Conservation (phyloP, 371 early-diverging fungal genomes). For the Phascolomyces articulosus region DNA sequence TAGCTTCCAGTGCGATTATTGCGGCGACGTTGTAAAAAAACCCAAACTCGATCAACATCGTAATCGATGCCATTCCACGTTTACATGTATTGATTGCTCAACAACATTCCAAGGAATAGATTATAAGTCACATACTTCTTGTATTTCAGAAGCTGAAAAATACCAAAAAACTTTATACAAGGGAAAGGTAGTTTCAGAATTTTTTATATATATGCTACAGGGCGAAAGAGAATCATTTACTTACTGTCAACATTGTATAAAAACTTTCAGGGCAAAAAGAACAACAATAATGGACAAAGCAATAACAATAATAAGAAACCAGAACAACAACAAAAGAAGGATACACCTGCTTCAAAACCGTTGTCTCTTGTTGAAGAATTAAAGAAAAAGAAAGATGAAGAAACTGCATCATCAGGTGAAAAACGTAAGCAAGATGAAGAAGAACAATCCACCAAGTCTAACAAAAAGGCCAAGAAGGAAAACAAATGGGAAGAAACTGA, state of each 20-base stretch:
- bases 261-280: conserved; percentile 29
- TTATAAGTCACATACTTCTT: conserved; percentile 82
- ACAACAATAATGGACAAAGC: conserved; percentile 19
- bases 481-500: conserved; percentile 32
- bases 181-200: conserved; percentile 46
- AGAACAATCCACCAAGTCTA: conserved; percentile 6
- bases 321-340: conserved; percentile 8
- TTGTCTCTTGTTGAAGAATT: conserved; percentile 67
- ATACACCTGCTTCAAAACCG: conserved; percentile 21
- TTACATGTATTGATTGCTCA: conserved; percentile 91
- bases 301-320: conserved; percentile 29
- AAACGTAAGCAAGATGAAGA: conserved; percentile 36
- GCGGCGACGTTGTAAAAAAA: conserved; percentile 92
- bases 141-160: conserved; percentile 92
- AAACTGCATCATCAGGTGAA: conserved; percentile 8
- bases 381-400: conserved; percentile 41
- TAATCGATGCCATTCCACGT: conserved; percentile 83
- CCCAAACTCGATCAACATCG: conserved; percentile 86
- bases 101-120: conserved; percentile 80
- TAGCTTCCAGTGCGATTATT: conserved; percentile 83
- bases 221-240: no score
- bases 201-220: conserved; percentile 16
- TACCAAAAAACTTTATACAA: conserved; percentile 75
- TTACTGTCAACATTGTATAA: no score
- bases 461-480: conserved; percentile 19